Evolutionary conservation across 345 rosid genomes (phyloP).

Genomic region (Citrus mangshanensis): DNA sequence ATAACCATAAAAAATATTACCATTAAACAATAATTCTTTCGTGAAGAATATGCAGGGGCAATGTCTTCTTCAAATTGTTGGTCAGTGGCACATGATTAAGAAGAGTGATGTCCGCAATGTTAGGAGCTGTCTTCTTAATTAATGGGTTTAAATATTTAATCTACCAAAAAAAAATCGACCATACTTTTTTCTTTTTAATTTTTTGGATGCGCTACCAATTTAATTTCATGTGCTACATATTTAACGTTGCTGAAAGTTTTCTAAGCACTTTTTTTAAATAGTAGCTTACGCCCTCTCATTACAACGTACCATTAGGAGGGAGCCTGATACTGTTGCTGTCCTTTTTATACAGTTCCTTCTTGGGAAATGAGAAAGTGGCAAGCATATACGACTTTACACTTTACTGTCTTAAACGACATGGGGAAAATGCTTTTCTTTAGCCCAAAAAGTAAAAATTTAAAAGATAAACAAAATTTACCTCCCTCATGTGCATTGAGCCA

Average conservation of each 20-base stretch:
- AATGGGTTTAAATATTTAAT: neutral
- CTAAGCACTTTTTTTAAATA: neutral
- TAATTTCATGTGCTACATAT: neutral
- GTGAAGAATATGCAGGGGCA: slow-evolving; percentile 1
- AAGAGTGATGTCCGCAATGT: slow-evolving; percentile 20
- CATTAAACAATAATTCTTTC: neutral
- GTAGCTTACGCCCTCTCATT: no score
- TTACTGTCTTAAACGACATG: neutral
- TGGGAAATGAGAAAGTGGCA: slow-evolving; percentile 17
- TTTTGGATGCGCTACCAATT: neutral
- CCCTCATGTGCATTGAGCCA: slow-evolving; percentile 87
- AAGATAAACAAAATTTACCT: slow-evolving; percentile 35
- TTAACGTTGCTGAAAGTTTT: neutral
- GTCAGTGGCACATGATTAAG: slow-evolving; percentile 2
- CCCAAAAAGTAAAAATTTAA: neutral
- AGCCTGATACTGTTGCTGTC: no score
- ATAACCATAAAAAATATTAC: neutral
- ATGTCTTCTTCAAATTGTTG: slow-evolving; percentile 7
- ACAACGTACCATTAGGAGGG: no score
- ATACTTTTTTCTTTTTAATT: no score
- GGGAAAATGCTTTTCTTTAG: neutral
- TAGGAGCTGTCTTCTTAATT: slow-evolving; percentile 19
- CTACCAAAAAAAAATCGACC: no score
- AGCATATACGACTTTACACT: neutral
- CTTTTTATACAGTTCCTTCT: slow-evolving; percentile 15